Base-by-base conservation (phyloP, 306 rosid genomes). In the Rosa persica region DNA sequence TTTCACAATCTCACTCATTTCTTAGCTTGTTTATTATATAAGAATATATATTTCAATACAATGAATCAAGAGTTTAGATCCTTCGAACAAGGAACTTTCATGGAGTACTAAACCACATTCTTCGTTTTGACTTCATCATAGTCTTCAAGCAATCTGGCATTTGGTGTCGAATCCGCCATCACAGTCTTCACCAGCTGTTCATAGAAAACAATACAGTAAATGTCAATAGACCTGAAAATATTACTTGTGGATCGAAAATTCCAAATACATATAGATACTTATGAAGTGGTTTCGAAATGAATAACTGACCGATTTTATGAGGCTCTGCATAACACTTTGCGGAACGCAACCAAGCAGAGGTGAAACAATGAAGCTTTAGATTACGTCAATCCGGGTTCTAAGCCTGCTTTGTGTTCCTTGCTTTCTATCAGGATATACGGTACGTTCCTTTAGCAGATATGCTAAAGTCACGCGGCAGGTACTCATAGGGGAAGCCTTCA, bases 51-150 rank as follows among this genome's bases (percentile, higher is more conserved):
- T 30, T 30, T 30, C 36, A 30, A 30, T 30, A 30, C 3, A 30
- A 30, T 2, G 36, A 30, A 30, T 30, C 36, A 30, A 30, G 36
- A 30, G 36, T 2, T 30, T n/a, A n/a, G 36, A 30, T 30, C 36
- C 3, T 30, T 30, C 36, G n/a, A n/a, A n/a, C 36, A 40, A 7
- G 15, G 49, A 22, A 13, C 0, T 10, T 2, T 30, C 36, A 27
- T 13, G 16, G 57, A 23, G 36, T 30, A 30, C 3, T 30, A 2
- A 30, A 30, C 36, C 36, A 30, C 36, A 30, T 30, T 30, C 36
- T 43, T 44, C 43, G 39, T 44, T 39, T 81, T 88, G 86, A 86
- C 88, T 58, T 75, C 78, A 64, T 54, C 70, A 77, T 90, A 90
- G 81, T 86, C 90, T 44, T 70, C 80, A 58, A 88, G 72, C 75